Evolutionary conservation across 1,284 basidiomycete species (phyloP).

Genomic region (Heterobasidion occidentale): DNA sequence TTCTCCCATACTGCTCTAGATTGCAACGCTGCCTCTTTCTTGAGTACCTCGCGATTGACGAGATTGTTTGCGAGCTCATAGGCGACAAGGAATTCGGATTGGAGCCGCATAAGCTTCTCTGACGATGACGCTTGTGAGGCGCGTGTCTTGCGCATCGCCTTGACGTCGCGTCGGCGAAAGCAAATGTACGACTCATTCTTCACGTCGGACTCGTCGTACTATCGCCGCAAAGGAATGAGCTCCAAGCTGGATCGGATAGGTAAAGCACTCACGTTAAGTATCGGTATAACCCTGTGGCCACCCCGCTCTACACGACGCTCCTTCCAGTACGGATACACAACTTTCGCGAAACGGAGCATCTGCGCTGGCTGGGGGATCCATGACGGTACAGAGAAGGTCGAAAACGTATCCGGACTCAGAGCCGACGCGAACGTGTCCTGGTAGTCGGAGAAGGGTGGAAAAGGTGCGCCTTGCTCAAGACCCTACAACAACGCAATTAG

Average conservation of each 20-base stretch:
- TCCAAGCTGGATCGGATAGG: background rate
- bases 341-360: slow-evolving; percentile 56
- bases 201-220: slow-evolving; percentile 91
- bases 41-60: slow-evolving; percentile 66
- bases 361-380: slow-evolving; percentile 52
- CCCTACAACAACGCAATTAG: slow-evolving; percentile 28
- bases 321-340: slow-evolving; percentile 79
- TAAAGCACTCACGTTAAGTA: slow-evolving; percentile 58
- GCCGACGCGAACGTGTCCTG: slow-evolving; percentile 61
- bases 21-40: slow-evolving; percentile 56
- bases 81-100: slow-evolving; percentile 67
- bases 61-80: slow-evolving; percentile 69
- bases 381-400: slow-evolving; percentile 51
- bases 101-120: slow-evolving; percentile 79
- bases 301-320: slow-evolving; percentile 66
- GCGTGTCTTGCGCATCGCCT: slow-evolving; percentile 91
- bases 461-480: slow-evolving; percentile 55
- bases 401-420: slow-evolving; percentile 51
- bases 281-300: slow-evolving; percentile 75
- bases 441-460: slow-evolving; percentile 77
- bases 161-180: slow-evolving; percentile 94
- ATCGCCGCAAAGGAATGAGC: background rate
- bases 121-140: slow-evolving; percentile 84
- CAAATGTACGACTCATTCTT: slow-evolving; percentile 95
- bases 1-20: slow-evolving; percentile 73